Evolutionary conservation across 2,329 filamentous ascomycete species (phyloP).

Genomic region (Cryphonectria nitschkei): DNA sequence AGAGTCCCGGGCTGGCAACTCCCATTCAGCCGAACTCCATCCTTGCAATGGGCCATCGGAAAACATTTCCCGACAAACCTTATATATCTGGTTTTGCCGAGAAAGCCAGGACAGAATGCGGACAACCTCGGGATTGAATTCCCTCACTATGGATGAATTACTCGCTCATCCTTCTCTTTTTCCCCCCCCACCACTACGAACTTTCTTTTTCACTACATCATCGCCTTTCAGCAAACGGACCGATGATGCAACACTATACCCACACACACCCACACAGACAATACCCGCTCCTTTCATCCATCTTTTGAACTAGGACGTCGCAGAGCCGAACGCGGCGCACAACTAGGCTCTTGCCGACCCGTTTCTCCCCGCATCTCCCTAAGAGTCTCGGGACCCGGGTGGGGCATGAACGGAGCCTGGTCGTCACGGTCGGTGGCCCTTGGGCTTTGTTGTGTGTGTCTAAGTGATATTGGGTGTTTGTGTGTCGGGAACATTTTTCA

Average conservation of each 20-base stretch:
- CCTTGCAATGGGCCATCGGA: background rate
- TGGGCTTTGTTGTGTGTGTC: no score
- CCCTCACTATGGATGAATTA: background rate
- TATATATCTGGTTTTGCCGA: background rate
- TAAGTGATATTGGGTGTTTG: no score
- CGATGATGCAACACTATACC: background rate
- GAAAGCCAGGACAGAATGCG: background rate
- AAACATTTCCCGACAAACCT: background rate
- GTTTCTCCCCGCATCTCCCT: background rate
- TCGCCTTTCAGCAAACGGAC: background rate
- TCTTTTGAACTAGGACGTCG: background rate
- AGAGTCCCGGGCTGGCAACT: background rate
- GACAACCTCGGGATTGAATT: background rate
- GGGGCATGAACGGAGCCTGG: background rate
- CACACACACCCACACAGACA: background rate
- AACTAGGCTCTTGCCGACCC: background rate
- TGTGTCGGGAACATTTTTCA: background rate
- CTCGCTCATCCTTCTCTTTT: background rate
- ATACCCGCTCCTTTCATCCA: background rate
- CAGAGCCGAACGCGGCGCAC: background rate
- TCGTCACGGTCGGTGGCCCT: background rate
- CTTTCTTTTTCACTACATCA: background rate
- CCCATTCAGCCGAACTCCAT: conserved; percentile 7
- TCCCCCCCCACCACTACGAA: no score
- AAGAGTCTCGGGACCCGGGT: conserved; percentile 4